phyloP scores from a whole-genome alignment of 2,329 filamentous ascomycete species.

The Aspergillus tamarii region DNA sequence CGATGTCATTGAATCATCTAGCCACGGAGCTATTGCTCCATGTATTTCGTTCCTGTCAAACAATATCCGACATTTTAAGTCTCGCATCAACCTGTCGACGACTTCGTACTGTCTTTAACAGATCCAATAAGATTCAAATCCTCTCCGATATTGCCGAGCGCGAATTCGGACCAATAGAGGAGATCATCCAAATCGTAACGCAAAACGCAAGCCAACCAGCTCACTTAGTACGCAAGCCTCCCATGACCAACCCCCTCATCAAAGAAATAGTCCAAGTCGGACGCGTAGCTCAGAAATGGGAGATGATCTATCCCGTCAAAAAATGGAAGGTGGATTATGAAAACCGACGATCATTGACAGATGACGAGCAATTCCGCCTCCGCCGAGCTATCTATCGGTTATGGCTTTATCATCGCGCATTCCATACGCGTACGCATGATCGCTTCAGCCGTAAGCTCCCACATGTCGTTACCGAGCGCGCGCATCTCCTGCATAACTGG shows the following conservation, averaged over 20 bases:
- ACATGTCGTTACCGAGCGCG: slow-evolving; percentile 54
- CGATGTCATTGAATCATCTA: slow-evolving; percentile 59
- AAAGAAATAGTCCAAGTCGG: slow-evolving; percentile 59
- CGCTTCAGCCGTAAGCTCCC: slow-evolving; percentile 54
- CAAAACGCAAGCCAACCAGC: slow-evolving; percentile 63
- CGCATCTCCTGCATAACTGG: slow-evolving; percentile 63
- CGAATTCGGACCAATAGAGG: slow-evolving; percentile 61
- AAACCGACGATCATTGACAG: slow-evolving; percentile 56
- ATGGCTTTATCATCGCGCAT: slow-evolving; percentile 63
- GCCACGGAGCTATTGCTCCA: slow-evolving; percentile 63
- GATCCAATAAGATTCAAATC: slow-evolving; percentile 58
- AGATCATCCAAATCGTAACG: slow-evolving; percentile 63
- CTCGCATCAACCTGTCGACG: slow-evolving; percentile 59
- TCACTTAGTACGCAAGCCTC: slow-evolving; percentile 56
- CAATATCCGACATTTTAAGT: slow-evolving; percentile 57
- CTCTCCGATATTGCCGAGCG: slow-evolving; percentile 57
- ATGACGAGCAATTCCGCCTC: slow-evolving; percentile 54
- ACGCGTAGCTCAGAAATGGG: slow-evolving; percentile 60
- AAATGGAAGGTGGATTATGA: slow-evolving; percentile 64
- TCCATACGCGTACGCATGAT: slow-evolving; percentile 56
- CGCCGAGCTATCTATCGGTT: slow-evolving; percentile 63
- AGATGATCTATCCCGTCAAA: slow-evolving; percentile 64
- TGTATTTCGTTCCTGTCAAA: slow-evolving; percentile 57
- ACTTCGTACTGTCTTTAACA: slow-evolving; percentile 56
- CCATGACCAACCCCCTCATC: slow-evolving; percentile 59